Base-by-base conservation (phyloP, 495 filamentous ascomycete genomes). In the Pyrenula aspistea region DNA sequence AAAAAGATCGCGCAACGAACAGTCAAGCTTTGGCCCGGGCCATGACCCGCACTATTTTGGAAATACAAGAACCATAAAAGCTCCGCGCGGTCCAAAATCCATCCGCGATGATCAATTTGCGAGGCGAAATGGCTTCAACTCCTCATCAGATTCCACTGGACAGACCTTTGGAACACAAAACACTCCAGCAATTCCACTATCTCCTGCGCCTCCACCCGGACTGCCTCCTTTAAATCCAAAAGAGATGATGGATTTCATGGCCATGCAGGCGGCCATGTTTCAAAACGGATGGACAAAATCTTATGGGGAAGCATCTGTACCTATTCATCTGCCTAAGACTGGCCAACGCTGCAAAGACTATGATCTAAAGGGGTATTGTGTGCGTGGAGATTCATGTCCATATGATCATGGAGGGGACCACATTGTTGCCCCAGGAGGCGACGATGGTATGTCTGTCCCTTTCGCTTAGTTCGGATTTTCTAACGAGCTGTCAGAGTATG, bases 321-420 rank as follows among this genome's bases (percentile, higher is more conserved):
- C 56, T 23, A 70, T 64, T 24, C 67, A 68, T 25, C 68, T 69
- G 55, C 65, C 54, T 22, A 75, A 74, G 55, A 72, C 71, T 56
- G 74, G 72, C 10, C 69, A 83, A 64, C 77, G 85, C 57, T 97
- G 92, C 63, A 82, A 83, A 49, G 90, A 95, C 66, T 97, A 90
- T 65, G 91, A 96, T 59, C 82, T 78, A 1, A 89, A 91, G 61
- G 93, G 93, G 0, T 94, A 85, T 60, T 97, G 92, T 63, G 81
- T 86, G 25, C 69, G 85, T 52, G 90, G 89, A 1, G 78, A 77
- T 56, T 82, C 79, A 49, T 97, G 92, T 67, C 84, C 78, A 2
- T 96, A 87, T 61, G 84, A 93, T 65, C 92, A 97, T 64, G 87
- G 83, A n/a, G 68, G 70, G 56, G 78, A 84, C 60, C 71, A 69